Conservation (phyloP, 768 basidiomycete genomes). For the Boletus rex-veris region DNA sequence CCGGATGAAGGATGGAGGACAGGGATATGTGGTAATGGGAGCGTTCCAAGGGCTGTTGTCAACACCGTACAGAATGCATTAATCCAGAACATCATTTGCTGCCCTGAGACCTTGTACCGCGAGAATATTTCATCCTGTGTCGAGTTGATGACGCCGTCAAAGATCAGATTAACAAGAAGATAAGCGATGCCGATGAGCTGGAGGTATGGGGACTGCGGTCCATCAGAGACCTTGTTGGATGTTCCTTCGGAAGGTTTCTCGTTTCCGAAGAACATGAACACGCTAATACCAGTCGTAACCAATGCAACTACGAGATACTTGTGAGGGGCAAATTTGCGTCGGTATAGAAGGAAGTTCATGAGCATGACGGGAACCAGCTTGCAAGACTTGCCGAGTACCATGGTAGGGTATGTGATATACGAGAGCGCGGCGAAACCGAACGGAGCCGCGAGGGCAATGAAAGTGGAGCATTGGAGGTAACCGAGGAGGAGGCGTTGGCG, state of each 20-base stretch:
- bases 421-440: slow-evolving; percentile 95
- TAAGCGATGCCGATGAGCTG: slow-evolving; percentile 71
- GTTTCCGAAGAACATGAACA: slow-evolving; percentile 89
- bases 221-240: slow-evolving; percentile 32
- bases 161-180: slow-evolving; percentile 78
- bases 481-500: slow-evolving; percentile 55
- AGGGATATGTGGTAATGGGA: slow-evolving; percentile 79
- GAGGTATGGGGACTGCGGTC: slow-evolving; percentile 41
- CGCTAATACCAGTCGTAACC: slow-evolving; percentile 86
- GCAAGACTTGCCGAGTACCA: slow-evolving; percentile 98
- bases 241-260: slow-evolving; percentile 41
- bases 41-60: slow-evolving; percentile 62
- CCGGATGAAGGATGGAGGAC: slow-evolving; percentile 69
- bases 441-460: slow-evolving; percentile 89
- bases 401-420: slow-evolving; percentile 96
- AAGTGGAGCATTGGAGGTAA: slow-evolving; percentile 81
- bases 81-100: slow-evolving; percentile 99
- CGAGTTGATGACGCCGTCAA: slow-evolving; percentile 93
- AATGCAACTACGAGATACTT: slow-evolving; percentile 95
- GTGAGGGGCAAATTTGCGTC: slow-evolving; percentile 86
- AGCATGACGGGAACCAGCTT: slow-evolving; percentile 98
- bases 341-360: slow-evolving; percentile 95
- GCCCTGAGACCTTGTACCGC: slow-evolving; percentile 69
- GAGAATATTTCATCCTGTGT: slow-evolving; percentile 97
- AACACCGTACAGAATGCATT: slow-evolving; percentile 80